Percentiles rank a stretch among this genome's conserved stretches.
phyloP scores from a whole-genome alignment of 2,329 filamentous ascomycete genomes.

The Fusarium sulawesiense region DNA sequence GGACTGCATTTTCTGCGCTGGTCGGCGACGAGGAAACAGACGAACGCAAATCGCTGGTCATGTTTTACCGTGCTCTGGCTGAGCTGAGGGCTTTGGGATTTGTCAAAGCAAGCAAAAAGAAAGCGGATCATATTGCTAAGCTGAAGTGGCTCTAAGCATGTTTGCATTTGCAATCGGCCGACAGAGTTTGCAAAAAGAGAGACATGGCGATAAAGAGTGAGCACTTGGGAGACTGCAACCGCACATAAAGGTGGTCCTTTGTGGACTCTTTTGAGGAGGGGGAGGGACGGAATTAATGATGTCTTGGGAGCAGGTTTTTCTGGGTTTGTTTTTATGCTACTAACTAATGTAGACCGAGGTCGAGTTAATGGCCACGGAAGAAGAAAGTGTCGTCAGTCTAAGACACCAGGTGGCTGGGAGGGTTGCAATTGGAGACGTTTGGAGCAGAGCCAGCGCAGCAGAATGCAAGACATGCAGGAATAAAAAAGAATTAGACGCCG shows the following conservation, averaged over 20 bases:
- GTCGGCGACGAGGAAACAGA: conserved; percentile 58
- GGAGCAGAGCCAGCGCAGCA: conserved; percentile 39
- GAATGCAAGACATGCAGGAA: conserved; percentile 40
- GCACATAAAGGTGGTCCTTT: conserved; percentile 10
- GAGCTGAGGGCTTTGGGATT: conserved; percentile 89
- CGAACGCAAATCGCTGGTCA: conserved; percentile 71
- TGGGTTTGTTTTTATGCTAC: not conserved
- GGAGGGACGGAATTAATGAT: conserved; percentile 9
- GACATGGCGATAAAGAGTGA: conserved; percentile 17
- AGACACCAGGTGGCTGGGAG: conserved; percentile 43
- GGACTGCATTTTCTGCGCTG: conserved; percentile 78
- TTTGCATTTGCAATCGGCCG: conserved; percentile 19
- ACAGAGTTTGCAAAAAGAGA: conserved; percentile 26
- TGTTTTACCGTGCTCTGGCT: conserved; percentile 87
- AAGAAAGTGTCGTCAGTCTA: conserved; percentile 37
- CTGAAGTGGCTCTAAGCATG: conserved; percentile 75
- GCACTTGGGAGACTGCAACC: conserved; percentile 7
- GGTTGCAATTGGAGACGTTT: conserved; percentile 15
- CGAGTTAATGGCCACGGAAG: conserved; percentile 12
- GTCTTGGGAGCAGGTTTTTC: conserved; percentile 12
- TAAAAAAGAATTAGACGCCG: conserved; percentile 34
- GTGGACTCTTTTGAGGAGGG: conserved; percentile 12
- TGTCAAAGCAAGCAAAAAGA: conserved; percentile 89
- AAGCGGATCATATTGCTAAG: conserved; percentile 91
- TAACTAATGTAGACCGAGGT: conserved; percentile 3